These are phyloP conservation scores for Ophiostoma ips DNA, from an alignment of 2,329 filamentous ascomycete genomes.

Conservation along the genomic window DNA sequence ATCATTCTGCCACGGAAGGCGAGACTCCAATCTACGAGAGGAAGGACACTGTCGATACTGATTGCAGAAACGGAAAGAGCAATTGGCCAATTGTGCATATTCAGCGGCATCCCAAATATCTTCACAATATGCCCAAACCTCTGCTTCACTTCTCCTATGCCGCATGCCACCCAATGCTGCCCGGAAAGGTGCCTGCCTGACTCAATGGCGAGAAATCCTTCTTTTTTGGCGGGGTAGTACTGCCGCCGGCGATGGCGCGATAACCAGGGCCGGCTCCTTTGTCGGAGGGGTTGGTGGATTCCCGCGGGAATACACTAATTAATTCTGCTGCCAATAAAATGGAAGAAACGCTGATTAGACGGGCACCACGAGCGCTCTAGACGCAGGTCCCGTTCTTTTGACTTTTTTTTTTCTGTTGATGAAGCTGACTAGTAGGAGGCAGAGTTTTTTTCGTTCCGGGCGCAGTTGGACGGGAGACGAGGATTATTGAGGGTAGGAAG, in stretches of 20 bases:
- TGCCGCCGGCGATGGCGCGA: constrained; percentile 5
- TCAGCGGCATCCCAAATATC: too few relatives aligned
- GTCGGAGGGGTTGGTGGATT: constrained; percentile 5
- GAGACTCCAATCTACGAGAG: too few relatives aligned
- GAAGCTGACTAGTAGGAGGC: background rate
- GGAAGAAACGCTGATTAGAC: background rate
- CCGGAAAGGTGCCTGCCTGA: background rate
- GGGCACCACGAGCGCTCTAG: background rate
- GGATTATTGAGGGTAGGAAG: too few relatives aligned
- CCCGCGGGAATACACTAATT: background rate
- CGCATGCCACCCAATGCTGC: too few relatives aligned
- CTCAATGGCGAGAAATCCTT: background rate
- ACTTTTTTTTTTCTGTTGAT: background rate
- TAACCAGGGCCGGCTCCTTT: constrained; percentile 2
- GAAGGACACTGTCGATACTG: background rate
- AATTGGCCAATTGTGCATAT: background rate
- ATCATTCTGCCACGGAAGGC: too few relatives aligned
- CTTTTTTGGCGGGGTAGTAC: constrained; percentile 8
- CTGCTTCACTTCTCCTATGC: too few relatives aligned
- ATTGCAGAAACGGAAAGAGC: constrained; percentile 2
- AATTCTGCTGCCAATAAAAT: background rate
- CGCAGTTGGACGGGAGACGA: too few relatives aligned
- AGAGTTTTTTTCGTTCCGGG: background rate
- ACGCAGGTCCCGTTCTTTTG: background rate
- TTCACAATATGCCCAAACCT: too few relatives aligned